Evolutionary conservation across 768 basidiomycete genomes (phyloP).

Genomic region (Hydnomerulius pinastri): DNA sequence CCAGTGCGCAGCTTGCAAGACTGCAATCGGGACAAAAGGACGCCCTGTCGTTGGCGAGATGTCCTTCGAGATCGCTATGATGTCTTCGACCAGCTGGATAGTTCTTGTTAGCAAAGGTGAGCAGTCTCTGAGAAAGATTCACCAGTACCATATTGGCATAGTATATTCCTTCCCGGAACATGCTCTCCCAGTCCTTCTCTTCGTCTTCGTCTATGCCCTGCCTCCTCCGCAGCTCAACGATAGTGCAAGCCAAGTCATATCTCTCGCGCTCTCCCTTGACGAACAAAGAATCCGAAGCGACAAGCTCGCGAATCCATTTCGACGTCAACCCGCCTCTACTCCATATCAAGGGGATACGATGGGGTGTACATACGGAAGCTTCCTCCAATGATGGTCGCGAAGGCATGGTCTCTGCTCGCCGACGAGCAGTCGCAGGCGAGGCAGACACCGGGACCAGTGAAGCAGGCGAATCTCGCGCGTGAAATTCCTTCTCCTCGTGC

Average conservation of each 20-base stretch:
- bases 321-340: constrained; percentile 72
- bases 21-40: constrained; percentile 65
- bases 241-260: constrained; percentile 73
- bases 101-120: constrained; percentile 1
- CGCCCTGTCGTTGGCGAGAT: constrained; percentile 68
- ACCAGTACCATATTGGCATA: constrained; percentile 80
- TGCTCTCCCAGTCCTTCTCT: constrained; percentile 65
- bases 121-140: background rate
- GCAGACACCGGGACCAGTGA: constrained; percentile 17
- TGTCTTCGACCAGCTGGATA: constrained; percentile 74
- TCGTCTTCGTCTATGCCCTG: constrained; percentile 57
- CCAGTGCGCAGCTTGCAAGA: constrained; percentile 83
- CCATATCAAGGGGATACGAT: constrained; percentile 61
- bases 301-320: constrained; percentile 69
- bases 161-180: constrained; percentile 80
- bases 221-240: constrained; percentile 72
- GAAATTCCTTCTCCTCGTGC: constrained; percentile 49
- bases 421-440: constrained; percentile 19
- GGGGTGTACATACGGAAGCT: constrained; percentile 11
- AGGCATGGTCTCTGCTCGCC: constrained; percentile 33
- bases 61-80: constrained; percentile 73
- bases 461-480: constrained; percentile 14
- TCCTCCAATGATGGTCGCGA: constrained; percentile 19
- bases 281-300: constrained; percentile 81
- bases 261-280: constrained; percentile 75